phyloP scores from a whole-genome alignment of 257 asterid genomes.

The Solanum pinnatisectum region DNA sequence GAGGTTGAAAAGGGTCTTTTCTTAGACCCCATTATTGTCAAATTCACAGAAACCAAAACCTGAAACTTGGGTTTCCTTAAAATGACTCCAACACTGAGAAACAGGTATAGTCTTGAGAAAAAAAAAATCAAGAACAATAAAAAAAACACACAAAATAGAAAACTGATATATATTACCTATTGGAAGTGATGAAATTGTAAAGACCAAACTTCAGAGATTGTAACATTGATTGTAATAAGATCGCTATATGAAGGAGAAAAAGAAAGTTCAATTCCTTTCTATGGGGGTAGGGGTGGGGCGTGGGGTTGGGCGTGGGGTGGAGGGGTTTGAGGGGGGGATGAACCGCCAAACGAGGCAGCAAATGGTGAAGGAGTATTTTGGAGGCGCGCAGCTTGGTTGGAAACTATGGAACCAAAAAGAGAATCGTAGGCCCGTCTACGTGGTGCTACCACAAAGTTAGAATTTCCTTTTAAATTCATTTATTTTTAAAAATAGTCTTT shows the following conservation, averaged over 20 bases:
- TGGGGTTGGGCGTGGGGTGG: neutral
- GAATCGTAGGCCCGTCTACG: too few species aligned
- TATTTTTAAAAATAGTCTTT: too few species aligned
- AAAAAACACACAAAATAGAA: neutral
- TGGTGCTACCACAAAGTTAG: too few species aligned
- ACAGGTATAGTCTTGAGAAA: neutral
- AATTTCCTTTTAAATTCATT: too few species aligned
- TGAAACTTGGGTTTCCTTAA: neutral
- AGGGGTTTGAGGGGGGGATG: neutral
- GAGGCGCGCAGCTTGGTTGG: neutral
- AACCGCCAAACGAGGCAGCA: neutral
- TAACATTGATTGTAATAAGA: constrained; percentile 26
- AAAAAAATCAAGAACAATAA: neutral
- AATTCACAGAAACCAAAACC: constrained; percentile 9
- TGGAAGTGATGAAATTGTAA: constrained; percentile 11
- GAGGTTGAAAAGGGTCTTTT: constrained; percentile 22
- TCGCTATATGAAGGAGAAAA: neutral
- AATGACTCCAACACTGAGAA: neutral
- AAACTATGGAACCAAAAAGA: neutral
- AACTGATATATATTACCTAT: constrained; percentile 5
- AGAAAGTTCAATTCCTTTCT: neutral
- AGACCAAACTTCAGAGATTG: constrained; percentile 42
- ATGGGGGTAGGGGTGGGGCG: neutral
- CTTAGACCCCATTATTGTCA: constrained; percentile 37
- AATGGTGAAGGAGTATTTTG: neutral